These are phyloP conservation scores for Ambrosia trifida DNA, from an alignment of 129 eudicot genomes.

Conservation along the genomic window DNA sequence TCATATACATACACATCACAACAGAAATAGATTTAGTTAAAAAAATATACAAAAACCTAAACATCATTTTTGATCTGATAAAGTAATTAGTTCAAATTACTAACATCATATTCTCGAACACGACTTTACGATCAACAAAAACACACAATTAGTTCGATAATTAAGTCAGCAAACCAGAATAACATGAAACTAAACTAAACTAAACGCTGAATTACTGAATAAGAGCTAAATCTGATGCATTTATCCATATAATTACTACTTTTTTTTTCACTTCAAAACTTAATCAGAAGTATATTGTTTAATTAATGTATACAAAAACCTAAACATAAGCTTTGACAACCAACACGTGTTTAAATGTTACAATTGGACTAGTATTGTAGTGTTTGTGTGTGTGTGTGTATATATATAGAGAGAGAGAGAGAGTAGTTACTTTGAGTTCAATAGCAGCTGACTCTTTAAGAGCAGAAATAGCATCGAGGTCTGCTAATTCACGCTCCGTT, in stretches of 20 bases:
- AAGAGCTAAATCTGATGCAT: too few species aligned
- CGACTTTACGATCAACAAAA: background rate
- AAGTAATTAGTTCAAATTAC: background rate
- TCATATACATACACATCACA: background rate
- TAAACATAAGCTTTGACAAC: too few species aligned
- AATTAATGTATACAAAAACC: too few species aligned
- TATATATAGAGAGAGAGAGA: background rate
- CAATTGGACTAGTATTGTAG: background rate
- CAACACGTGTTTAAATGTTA: background rate
- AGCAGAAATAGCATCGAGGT: conserved; percentile 76
- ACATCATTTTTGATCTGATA: background rate
- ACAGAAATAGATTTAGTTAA: background rate
- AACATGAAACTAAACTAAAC: too few species aligned
- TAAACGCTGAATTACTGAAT: too few species aligned
- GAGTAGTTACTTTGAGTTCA: conserved; percentile 69
- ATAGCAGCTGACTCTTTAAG: conserved; percentile 73
- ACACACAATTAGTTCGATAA: background rate
- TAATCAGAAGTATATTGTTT: too few species aligned
- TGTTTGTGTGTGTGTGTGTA: background rate
- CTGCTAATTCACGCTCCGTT: conserved; percentile 62
- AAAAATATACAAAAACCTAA: background rate
- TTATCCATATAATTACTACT: too few species aligned
- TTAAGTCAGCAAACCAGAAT: background rate
- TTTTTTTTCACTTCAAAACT: too few species aligned
- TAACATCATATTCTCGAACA: background rate